Conservation (phyloP, 2,329 filamentous ascomycete species). For the Samsoniella hepiali region DNA sequence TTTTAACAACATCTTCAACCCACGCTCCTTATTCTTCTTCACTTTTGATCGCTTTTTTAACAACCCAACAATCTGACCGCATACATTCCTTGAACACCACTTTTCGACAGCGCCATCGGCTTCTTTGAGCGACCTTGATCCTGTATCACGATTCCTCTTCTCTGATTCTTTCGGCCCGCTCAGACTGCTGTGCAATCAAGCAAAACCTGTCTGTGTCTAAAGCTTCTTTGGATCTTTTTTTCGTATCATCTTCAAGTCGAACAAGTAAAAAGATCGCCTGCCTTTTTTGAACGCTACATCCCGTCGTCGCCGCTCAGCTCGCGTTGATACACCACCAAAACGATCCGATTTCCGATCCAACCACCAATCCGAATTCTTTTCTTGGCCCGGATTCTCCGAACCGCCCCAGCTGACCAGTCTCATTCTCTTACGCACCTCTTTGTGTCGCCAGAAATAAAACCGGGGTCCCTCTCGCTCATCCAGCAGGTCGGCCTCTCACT, state of each 20-base stretch:
- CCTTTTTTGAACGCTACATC: background rate
- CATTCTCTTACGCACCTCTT: background rate
- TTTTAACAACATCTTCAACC: slow-evolving; percentile 8
- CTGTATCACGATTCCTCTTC: slow-evolving; percentile 9
- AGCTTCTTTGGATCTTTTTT: background rate
- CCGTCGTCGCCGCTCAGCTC: background rate
- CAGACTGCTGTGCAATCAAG: slow-evolving; percentile 16
- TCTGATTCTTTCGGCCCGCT: slow-evolving; percentile 8
- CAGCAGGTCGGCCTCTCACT: slow-evolving; percentile 12
- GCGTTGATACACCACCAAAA: background rate
- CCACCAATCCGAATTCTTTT: slow-evolving; percentile 4
- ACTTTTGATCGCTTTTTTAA: background rate
- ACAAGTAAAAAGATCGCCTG: background rate
- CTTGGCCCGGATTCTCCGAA: background rate
- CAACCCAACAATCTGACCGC: slow-evolving; percentile 7
- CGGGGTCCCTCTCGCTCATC: background rate
- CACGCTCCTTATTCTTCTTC: slow-evolving; percentile 11
- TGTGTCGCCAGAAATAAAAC: slow-evolving; percentile 9
- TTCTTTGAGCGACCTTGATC: slow-evolving; percentile 9
- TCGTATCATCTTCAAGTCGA: background rate
- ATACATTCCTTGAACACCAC: slow-evolving; percentile 12
- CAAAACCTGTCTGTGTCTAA: background rate
- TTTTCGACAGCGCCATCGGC: background rate
- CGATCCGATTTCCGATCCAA: slow-evolving; percentile 7
- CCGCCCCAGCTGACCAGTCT: background rate